Evolutionary conservation across 768 basidiomycete species (phyloP).

Genomic region (Psilocybe cyanescens): DNA sequence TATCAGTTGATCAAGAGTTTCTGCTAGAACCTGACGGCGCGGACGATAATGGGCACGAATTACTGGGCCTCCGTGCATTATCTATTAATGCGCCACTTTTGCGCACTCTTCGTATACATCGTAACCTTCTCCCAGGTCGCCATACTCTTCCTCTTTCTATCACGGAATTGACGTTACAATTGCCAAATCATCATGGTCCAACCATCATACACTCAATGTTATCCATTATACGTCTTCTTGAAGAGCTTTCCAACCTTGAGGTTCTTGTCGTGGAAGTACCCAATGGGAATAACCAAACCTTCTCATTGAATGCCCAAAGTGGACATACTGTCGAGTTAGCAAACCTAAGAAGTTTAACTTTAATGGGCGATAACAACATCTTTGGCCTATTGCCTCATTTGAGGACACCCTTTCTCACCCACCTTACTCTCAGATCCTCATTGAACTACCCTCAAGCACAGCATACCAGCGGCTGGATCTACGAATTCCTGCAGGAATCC

Average conservation of each 20-base stretch:
- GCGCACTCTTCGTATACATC: conserved; percentile 33
- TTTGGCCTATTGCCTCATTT: conserved; percentile 34
- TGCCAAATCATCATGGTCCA: conserved; percentile 27
- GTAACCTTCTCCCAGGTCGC: conserved; percentile 36
- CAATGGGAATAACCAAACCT: conserved; percentile 30
- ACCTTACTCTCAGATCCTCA: conserved; percentile 24
- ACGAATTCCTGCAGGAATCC: conserved; percentile 27
- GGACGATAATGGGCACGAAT: conserved; percentile 23
- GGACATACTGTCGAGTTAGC: conserved; percentile 24
- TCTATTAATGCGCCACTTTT: conserved; percentile 39
- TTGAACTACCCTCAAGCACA: conserved; percentile 19
- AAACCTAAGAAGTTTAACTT: conserved; percentile 28
- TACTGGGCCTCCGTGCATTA: conserved; percentile 31
- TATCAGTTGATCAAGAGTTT: conserved; percentile 35
- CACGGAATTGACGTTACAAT: conserved; percentile 35
- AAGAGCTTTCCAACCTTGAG: conserved; percentile 42
- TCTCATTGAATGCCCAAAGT: conserved; percentile 22
- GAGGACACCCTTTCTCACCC: conserved; percentile 29
- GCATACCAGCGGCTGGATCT: conserved; percentile 21
- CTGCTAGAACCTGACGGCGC: conserved; percentile 17
- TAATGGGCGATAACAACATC: conserved; percentile 31
- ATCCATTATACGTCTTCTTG: conserved; percentile 35
- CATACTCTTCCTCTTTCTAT: conserved; percentile 36
- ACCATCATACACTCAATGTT: conserved; percentile 21
- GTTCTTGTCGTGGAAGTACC: conserved; percentile 43